Conservation (phyloP, 768 basidiomycete genomes). For the Trametes elegans region DNA sequence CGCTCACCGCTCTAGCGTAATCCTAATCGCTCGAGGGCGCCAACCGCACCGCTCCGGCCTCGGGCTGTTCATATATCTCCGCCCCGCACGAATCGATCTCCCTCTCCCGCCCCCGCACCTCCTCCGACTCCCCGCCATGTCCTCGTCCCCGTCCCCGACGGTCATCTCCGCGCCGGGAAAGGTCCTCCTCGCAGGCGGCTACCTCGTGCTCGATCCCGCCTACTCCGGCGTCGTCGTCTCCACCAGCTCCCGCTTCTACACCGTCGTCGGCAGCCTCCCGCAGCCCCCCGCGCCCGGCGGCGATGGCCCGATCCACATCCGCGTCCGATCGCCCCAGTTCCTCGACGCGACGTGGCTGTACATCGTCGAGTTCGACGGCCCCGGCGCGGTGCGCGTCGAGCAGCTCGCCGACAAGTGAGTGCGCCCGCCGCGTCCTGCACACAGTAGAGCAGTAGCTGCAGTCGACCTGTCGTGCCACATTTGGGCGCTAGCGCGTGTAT, state of each 20-base stretch:
- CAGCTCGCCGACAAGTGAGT: constrained; percentile 26
- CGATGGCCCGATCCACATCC: constrained; percentile 43
- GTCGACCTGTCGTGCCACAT: too few relatives aligned
- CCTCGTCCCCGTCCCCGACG: constrained; percentile 48
- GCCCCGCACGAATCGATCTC: too few relatives aligned
- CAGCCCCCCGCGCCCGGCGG: constrained; percentile 9
- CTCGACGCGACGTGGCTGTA: constrained; percentile 78
- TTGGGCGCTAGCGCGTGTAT: too few relatives aligned
- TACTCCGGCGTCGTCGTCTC: constrained; percentile 89
- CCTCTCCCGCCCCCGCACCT: background rate
- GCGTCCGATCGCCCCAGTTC: constrained; percentile 91
- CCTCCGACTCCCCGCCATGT: constrained; percentile 1
- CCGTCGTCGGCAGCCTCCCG: constrained; percentile 46
- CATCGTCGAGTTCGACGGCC: constrained; percentile 41
- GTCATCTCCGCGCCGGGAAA: constrained; percentile 93
- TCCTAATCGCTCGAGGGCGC: too few relatives aligned
- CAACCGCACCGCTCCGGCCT: background rate
- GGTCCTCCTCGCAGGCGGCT: constrained; percentile 93
- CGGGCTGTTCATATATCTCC: background rate
- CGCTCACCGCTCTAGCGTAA: background rate
- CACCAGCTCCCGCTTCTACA: constrained; percentile 93
- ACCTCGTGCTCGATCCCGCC: constrained; percentile 88
- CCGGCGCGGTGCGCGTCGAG: constrained; percentile 26
- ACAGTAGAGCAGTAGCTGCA: background rate
- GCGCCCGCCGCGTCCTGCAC: background rate